Conservation (phyloP, 2,329 filamentous ascomycete species). For the Ascochyta pisi region DNA sequence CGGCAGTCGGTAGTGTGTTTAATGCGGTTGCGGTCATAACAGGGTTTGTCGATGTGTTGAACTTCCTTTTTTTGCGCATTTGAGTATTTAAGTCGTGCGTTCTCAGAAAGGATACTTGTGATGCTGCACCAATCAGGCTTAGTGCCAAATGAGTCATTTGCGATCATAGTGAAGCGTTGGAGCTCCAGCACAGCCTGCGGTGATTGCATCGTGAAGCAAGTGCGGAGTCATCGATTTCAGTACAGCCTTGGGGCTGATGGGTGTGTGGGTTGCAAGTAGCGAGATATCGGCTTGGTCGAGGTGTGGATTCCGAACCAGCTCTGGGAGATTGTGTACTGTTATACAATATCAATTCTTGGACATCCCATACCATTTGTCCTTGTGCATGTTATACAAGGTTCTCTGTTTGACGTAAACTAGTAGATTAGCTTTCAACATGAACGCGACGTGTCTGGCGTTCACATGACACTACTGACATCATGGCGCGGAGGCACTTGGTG, state of each 20-base stretch:
- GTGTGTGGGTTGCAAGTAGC: neutral
- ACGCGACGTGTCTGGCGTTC: too few species aligned
- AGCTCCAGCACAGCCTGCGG: neutral
- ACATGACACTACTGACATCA: slow-evolving; percentile 16
- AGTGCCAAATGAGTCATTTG: neutral
- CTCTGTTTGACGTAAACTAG: too few species aligned
- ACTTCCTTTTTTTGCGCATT: too few species aligned
- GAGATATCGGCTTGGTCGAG: neutral
- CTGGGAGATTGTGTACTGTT: neutral
- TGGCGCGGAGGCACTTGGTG: slow-evolving; percentile 19
- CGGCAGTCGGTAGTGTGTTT: too few species aligned
- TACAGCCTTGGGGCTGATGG: neutral
- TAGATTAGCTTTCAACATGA: too few species aligned
- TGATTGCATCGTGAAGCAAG: neutral
- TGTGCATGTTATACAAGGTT: too few species aligned
- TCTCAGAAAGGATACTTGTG: too few species aligned
- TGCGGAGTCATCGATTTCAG: neutral
- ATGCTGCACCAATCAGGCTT: neutral
- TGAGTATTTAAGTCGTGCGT: too few species aligned
- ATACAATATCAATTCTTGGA: neutral
- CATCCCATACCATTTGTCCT: too few species aligned
- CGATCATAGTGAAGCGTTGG: neutral
- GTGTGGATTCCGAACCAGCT: neutral
- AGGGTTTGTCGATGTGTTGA: too few species aligned
- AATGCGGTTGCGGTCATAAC: too few species aligned